Percentiles rank a stretch among this genome's conserved stretches.
Evolutionary conservation across 2,329 filamentous ascomycete species (phyloP).

Genomic region (Phaeosphaeria sp.): DNA sequence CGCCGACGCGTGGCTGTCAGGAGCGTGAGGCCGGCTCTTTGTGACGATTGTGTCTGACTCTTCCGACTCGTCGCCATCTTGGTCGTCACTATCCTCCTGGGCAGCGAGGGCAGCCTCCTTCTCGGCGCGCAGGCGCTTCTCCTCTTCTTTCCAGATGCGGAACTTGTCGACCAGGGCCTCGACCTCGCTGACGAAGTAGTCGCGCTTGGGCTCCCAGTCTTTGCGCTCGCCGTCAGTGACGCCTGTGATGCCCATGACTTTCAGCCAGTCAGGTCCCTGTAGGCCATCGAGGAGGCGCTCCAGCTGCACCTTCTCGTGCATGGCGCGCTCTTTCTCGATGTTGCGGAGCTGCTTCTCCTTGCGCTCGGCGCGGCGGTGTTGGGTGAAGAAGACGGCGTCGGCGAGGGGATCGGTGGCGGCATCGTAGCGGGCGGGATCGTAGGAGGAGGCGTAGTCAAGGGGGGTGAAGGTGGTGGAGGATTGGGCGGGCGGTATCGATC

Average conservation of each 20-base stretch:
- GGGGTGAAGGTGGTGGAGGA: conserved; percentile 43
- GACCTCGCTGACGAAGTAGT: conserved; percentile 85
- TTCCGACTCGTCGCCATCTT: conserved; percentile 45
- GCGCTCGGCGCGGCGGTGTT: conserved; percentile 66
- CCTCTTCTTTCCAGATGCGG: conserved; percentile 83
- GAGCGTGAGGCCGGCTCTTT: conserved; percentile 4
- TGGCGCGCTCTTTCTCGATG: conserved; percentile 69
- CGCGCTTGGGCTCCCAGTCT: conserved; percentile 82
- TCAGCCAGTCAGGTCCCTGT: conserved; percentile 90
- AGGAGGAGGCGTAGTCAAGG: conserved; percentile 52
- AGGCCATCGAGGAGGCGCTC: conserved; percentile 78
- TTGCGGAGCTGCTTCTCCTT: conserved; percentile 73
- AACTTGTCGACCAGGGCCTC: conserved; percentile 86
- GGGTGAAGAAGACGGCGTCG: conserved; percentile 62
- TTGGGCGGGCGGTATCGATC: conserved; percentile 16
- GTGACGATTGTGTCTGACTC: conserved; percentile 38
- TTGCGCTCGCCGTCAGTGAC: conserved; percentile 86
- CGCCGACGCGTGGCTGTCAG: conserved; percentile 47
- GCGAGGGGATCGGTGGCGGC: conserved; percentile 59
- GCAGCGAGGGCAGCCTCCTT: conserved; percentile 68
- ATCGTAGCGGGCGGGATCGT: conserved; percentile 42
- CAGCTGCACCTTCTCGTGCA: conserved; percentile 71
- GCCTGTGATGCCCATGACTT: conserved; percentile 86
- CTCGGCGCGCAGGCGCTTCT: conserved; percentile 80
- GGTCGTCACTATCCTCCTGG: conserved; percentile 54